phyloP scores from a whole-genome alignment of 257 asterid genomes.

The Misopates orontium region DNA sequence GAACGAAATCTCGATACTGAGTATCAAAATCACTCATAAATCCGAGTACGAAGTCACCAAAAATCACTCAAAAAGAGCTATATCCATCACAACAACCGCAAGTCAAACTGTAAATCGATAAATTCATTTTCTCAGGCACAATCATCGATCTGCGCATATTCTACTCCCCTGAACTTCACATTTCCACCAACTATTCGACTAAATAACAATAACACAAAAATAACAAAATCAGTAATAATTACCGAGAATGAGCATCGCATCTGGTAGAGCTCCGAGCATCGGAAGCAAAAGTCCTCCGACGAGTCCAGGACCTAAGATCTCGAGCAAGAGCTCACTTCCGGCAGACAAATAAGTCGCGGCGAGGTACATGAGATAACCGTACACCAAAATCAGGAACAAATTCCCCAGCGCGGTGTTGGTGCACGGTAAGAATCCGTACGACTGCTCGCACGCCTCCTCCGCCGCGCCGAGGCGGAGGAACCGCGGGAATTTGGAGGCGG shows the following conservation, averaged over 20 bases:
- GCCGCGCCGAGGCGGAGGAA: slow-evolving; percentile 44
- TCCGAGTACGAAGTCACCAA: too few relatives aligned
- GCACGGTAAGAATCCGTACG: slow-evolving; percentile 89
- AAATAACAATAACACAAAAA: neutral
- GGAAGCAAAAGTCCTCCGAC: slow-evolving; percentile 89
- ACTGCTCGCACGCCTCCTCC: slow-evolving; percentile 76
- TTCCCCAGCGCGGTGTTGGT: slow-evolving; percentile 70
- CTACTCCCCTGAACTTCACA: too few relatives aligned
- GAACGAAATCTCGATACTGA: too few relatives aligned
- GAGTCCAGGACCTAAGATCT: slow-evolving; percentile 85
- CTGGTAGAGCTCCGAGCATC: slow-evolving; percentile 94
- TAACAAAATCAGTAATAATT: neutral
- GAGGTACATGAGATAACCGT: slow-evolving; percentile 78
- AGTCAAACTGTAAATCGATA: too few relatives aligned
- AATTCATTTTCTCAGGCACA: too few relatives aligned
- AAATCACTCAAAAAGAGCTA: too few relatives aligned
- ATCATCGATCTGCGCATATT: too few relatives aligned
- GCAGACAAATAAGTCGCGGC: slow-evolving; percentile 75
- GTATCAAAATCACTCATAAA: too few relatives aligned
- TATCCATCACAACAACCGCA: too few relatives aligned
- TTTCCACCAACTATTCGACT: too few relatives aligned
- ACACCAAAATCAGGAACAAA: slow-evolving; percentile 60
- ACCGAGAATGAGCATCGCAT: slow-evolving; percentile 92
- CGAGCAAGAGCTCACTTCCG: slow-evolving; percentile 88
- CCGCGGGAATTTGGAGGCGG: neutral